Conservation (phyloP, 768 basidiomycete species). For the Panellus pusillus region DNA sequence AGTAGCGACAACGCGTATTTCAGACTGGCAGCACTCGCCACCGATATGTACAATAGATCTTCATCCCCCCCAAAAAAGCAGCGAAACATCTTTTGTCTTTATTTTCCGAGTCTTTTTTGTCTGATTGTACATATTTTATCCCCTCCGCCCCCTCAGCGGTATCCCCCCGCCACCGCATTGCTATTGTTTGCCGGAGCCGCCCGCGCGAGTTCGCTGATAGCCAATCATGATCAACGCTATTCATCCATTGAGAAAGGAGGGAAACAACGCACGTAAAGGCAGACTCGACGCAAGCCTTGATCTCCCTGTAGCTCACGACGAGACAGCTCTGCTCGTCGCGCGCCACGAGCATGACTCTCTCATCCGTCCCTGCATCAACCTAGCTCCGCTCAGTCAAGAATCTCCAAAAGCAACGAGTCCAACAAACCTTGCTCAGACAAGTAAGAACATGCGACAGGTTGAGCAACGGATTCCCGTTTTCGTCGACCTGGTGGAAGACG, state of each 20-base stretch:
- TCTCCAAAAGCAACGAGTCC: neutral
- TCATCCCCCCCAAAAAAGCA: constrained; percentile 13
- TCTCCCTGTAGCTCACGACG: constrained; percentile 89
- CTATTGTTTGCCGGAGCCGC: constrained; percentile 22
- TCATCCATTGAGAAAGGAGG: neutral
- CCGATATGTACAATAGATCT: neutral
- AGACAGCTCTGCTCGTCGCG: constrained; percentile 96
- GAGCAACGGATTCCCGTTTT: constrained; percentile 83
- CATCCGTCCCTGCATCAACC: constrained; percentile 93
- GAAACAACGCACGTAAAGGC: constrained; percentile 69
- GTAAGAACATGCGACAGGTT: constrained; percentile 90
- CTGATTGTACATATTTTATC: constrained; percentile 68
- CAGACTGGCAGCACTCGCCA: neutral
- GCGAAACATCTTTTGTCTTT: constrained; percentile 28
- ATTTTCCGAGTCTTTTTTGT: constrained; percentile 45
- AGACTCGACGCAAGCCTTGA: constrained; percentile 81
- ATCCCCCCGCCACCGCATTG: constrained; percentile 7
- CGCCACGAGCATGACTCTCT: constrained; percentile 91
- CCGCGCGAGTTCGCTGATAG: constrained; percentile 49
- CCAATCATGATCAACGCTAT: neutral
- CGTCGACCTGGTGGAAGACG: constrained; percentile 97
- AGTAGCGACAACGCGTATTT: constrained; percentile 35
- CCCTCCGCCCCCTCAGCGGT: constrained; percentile 8
- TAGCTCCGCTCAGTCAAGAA: constrained; percentile 27
- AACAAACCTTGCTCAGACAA: constrained; percentile 82